Evolutionary conservation across 2,329 filamentous ascomycete genomes (phyloP), one percentile per base, ranked within the genome.

Genomic region (Microcera coccophila): DNA sequence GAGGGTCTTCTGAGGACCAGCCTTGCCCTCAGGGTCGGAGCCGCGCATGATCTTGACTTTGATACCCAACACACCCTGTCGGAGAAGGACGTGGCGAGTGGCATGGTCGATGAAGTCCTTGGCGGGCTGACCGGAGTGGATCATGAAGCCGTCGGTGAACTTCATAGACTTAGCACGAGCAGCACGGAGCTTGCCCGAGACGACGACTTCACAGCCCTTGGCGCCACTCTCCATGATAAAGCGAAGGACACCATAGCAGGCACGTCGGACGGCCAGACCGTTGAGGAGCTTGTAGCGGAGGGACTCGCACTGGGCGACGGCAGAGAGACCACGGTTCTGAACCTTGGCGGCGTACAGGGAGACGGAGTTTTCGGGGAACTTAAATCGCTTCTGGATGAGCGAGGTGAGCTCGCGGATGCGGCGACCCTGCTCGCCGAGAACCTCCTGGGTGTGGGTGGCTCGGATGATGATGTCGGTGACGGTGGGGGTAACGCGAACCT

Each of bases 11-110:
- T 90, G 88, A 64, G 91, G 90, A 62, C 93, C 90, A 66, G 89
- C 84, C 85, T 98, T 98, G 84, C 93, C 93, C 78, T 97, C 90
- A 72, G 93, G 93, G 80, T 98, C 93, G 63, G 89, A 93, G 70
- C 93, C 93, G 73, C 94, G 90, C 93, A 98, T 98, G 79, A 98
- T 98, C 90, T 98, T 98, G 76, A 98, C 93, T 85, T 98, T 98
- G 81, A 98, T 98, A 79, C 93, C 93, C 60, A 98, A 81, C 60
- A 98, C 93, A 87, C 93, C 93, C 82, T 98, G 93, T 78, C 94
- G 88, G 74, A 98, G 90, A 61, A 98, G 90, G 66, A 98, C 93
- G 88, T 98, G 93, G 66, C 93, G 93, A 68, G 93, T 97, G 63
- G 94, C 94, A 67, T 78, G 82, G 82, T 98, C 93, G 73, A 98